A percentile compares a stretch with the other conserved stretches of the same genome.
Evolutionary conservation across 1,284 basidiomycete species (phyloP).

Genomic region (Cutaneotrichosporon mucoides): DNA sequence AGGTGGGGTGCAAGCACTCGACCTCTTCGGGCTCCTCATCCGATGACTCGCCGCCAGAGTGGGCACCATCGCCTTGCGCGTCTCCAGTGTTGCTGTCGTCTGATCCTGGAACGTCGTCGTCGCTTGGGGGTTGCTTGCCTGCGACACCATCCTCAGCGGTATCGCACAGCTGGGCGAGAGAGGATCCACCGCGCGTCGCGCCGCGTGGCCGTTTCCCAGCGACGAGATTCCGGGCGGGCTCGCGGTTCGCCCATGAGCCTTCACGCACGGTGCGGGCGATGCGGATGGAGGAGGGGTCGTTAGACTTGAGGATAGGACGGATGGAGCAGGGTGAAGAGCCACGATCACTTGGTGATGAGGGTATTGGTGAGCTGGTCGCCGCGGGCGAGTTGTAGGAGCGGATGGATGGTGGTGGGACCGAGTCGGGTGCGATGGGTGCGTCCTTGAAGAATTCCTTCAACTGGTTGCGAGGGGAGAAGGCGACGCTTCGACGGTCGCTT

Average conservation of each 20-base stretch:
- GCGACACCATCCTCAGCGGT: constrained; percentile 11
- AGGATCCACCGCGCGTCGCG: neutral
- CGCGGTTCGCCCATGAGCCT: constrained; percentile 45
- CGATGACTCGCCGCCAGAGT: neutral
- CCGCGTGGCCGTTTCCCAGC: constrained; percentile 28
- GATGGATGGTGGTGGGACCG: neutral
- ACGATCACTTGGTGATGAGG: constrained; percentile 5
- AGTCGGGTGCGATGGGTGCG: constrained; percentile 28
- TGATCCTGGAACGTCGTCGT: constrained; percentile 28
- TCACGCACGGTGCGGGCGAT: constrained; percentile 41
- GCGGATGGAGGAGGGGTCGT: constrained; percentile 30
- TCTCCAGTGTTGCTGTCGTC: constrained; percentile 25
- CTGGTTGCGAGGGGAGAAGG: constrained; percentile 35
- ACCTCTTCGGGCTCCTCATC: constrained; percentile 32
- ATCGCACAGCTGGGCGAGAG: constrained; percentile 15
- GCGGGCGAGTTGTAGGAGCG: constrained; percentile 3
- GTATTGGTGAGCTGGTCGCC: constrained; percentile 4
- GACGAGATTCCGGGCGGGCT: constrained; percentile 37
- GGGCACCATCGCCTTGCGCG: constrained; percentile 15
- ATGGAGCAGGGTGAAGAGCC: constrained; percentile 8
- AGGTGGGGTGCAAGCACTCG: constrained; percentile 34
- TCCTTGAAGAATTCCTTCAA: constrained; percentile 36
- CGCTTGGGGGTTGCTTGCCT: neutral
- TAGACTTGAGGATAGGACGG: constrained; percentile 36
- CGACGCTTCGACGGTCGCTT: constrained; percentile 16